phyloP scores from a whole-genome alignment of 306 rosid species.

The Fragaria ananassa region DNA sequence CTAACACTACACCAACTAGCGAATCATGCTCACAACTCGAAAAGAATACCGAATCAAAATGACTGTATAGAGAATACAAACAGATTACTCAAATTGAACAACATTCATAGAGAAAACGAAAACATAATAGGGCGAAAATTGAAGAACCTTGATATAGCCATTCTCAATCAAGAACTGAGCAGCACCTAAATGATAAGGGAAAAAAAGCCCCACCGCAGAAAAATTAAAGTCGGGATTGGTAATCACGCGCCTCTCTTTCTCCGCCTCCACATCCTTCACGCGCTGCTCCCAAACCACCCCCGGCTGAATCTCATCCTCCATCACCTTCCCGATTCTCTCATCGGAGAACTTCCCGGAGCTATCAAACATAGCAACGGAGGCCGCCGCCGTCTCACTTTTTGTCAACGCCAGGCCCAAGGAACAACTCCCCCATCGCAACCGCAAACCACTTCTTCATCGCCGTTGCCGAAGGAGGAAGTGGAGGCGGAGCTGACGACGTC shows the following conservation, averaged over 20 bases:
- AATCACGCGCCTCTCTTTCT: conserved; percentile 48
- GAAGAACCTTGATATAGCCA: too few species aligned
- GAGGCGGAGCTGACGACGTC: conserved; percentile 12
- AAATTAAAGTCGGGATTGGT: conserved; percentile 86
- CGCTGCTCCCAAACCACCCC: conserved; percentile 89
- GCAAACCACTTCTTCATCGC: conserved; percentile 56
- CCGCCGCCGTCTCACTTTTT: conserved; percentile 23
- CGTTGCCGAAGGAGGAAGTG: conserved; percentile 10
- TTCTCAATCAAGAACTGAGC: too few species aligned
- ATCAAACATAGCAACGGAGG: conserved; percentile 55
- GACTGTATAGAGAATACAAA: too few species aligned
- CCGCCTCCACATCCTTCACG: conserved; percentile 75
- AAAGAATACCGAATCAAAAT: too few species aligned
- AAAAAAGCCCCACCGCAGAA: conserved; percentile 91
- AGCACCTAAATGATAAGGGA: conserved; percentile 44
- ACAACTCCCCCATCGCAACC: conserved; percentile 73
- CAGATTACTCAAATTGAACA: too few species aligned
- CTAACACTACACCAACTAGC: too few species aligned
- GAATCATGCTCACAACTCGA: too few species aligned
- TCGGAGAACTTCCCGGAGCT: conserved; percentile 17
- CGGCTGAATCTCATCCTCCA: conserved; percentile 71
- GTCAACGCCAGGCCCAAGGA: conserved; percentile 61
- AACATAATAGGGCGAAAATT: too few species aligned
- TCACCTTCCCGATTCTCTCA: conserved; percentile 63
- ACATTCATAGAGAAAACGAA: too few species aligned